phyloP scores from a whole-genome alignment of 768 basidiomycete genomes.

The Termitomyces sp. region DNA sequence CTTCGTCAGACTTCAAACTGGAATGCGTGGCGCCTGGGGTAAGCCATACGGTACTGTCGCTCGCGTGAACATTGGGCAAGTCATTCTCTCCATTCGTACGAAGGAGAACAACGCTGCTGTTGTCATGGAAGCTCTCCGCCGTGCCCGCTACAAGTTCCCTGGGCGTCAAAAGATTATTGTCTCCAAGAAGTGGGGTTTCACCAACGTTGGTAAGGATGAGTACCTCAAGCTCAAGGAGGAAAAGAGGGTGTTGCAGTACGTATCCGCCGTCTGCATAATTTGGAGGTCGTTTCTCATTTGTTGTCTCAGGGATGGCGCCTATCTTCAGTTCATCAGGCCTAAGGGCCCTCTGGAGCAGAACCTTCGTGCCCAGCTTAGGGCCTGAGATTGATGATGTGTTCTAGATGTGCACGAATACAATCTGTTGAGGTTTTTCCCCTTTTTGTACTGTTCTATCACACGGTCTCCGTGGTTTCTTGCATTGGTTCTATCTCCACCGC shows the following conservation, averaged over 20 bases:
- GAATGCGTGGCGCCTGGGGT: conserved; percentile 99
- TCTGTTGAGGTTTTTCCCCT: neutral
- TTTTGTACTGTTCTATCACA: neutral
- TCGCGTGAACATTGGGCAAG: conserved; percentile 95
- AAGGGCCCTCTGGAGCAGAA: conserved; percentile 84
- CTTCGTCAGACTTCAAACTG: conserved; percentile 75
- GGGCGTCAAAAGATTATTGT: conserved; percentile 96
- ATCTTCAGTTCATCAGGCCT: conserved; percentile 89
- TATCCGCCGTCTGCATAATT: conserved; percentile 19
- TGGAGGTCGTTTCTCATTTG: conserved; percentile 1
- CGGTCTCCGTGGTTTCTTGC: conserved; percentile 5
- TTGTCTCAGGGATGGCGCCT: conserved; percentile 77
- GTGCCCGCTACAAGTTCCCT: conserved; percentile 99
- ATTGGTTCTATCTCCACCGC: conserved; percentile 27
- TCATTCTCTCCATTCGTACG: conserved; percentile 83
- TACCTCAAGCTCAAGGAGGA: conserved; percentile 87
- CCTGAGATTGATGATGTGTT: conserved; percentile 33
- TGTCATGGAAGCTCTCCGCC: conserved; percentile 94
- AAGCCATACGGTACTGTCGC: conserved; percentile 97
- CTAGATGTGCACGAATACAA: conserved; percentile 11
- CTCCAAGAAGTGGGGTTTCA: conserved; percentile 99
- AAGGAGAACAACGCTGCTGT: conserved; percentile 85
- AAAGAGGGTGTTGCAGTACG: conserved; percentile 84
- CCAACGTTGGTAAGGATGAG: conserved; percentile 85
- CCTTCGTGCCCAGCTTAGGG: conserved; percentile 77